These are phyloP conservation scores for Plantago major DNA, from an alignment of 257 asterid species.

Conservation along the genomic window DNA sequence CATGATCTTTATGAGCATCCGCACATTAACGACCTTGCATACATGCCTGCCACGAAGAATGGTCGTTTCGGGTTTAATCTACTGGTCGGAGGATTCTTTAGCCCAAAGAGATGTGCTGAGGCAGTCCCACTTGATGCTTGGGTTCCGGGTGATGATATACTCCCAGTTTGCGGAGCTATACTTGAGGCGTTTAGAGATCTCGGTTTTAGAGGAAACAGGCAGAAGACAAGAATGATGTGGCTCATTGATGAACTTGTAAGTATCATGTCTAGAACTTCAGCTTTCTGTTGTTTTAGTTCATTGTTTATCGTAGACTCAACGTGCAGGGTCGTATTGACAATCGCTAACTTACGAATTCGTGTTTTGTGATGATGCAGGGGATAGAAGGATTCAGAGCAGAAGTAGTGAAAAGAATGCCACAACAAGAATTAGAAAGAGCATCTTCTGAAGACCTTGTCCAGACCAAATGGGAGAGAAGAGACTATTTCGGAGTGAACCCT, in stretches of 20 bases:
- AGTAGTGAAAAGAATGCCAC: slow-evolving; percentile 82
- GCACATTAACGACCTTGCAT: slow-evolving; percentile 92
- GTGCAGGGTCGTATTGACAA: no score
- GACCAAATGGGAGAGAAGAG: slow-evolving; percentile 77
- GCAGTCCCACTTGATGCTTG: slow-evolving; percentile 97
- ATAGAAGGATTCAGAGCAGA: slow-evolving; percentile 83
- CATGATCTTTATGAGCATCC: slow-evolving; percentile 99
- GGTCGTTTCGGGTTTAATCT: slow-evolving; percentile 82
- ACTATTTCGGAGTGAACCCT: slow-evolving; percentile 71
- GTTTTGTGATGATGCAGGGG: slow-evolving; percentile 43
- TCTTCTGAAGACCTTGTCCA: slow-evolving; percentile 71
- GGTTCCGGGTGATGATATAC: slow-evolving; percentile 87
- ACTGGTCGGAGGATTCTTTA: slow-evolving; percentile 94
- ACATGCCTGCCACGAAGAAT: slow-evolving; percentile 80
- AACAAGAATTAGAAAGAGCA: slow-evolving; percentile 48
- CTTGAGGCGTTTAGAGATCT: slow-evolving; percentile 87
- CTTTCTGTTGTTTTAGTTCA: no score
- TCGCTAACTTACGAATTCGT: neutral
- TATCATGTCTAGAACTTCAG: neutral
- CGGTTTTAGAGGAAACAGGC: slow-evolving; percentile 84
- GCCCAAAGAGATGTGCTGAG: slow-evolving; percentile 88
- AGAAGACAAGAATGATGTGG: slow-evolving; percentile 99
- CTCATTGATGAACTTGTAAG: slow-evolving; percentile 94
- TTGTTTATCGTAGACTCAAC: no score
- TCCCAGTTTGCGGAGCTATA: slow-evolving; percentile 74